These are phyloP conservation scores for Rhipidocladum racemiflorum DNA, from an alignment of 176 grass and related monocot species.

Conservation along the genomic window DNA sequence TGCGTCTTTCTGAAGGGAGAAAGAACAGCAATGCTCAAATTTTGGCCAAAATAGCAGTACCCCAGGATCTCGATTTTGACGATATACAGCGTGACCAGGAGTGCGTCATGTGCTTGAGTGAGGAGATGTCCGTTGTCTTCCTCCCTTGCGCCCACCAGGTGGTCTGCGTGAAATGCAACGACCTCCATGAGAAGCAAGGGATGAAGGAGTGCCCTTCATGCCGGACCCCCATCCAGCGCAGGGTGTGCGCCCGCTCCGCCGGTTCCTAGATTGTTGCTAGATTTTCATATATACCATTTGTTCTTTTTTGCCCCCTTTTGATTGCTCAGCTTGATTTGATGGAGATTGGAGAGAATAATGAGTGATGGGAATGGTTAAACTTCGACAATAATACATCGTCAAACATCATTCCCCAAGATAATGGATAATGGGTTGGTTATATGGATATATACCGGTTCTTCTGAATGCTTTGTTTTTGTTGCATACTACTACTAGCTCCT, in stretches of 20 bases:
- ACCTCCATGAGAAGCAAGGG: slow-evolving; percentile 84
- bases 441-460: slow-evolving; percentile 14
- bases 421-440: slow-evolving; percentile 42
- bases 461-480: slow-evolving; percentile 24
- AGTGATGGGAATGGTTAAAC: slow-evolving; percentile 13
- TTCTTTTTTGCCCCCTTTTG: not conserved
- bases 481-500: not conserved
- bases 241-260: slow-evolving; percentile 47
- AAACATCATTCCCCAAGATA: slow-evolving; percentile 17
- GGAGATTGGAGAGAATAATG: slow-evolving; percentile 57
- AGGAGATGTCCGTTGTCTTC: slow-evolving; percentile 90
- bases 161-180: slow-evolving; percentile 72
- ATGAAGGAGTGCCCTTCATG: slow-evolving; percentile 95
- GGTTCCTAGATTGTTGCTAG: slow-evolving; percentile 57
- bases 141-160: slow-evolving; percentile 86
- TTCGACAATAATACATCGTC: slow-evolving; percentile 33
- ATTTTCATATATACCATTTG: slow-evolving; percentile 45
- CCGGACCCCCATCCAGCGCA: slow-evolving; percentile 75
- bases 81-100: slow-evolving; percentile 80
- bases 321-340: slow-evolving; percentile 54
- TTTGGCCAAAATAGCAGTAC: slow-evolving; percentile 21
- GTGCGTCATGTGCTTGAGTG: slow-evolving; percentile 94
- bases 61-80: slow-evolving; percentile 45
- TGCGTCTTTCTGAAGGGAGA: slow-evolving; percentile 58
- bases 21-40: slow-evolving; percentile 41